These are phyloP conservation scores for Brassica carinata DNA, from an alignment of 345 rosid species.

Conservation along the genomic window DNA sequence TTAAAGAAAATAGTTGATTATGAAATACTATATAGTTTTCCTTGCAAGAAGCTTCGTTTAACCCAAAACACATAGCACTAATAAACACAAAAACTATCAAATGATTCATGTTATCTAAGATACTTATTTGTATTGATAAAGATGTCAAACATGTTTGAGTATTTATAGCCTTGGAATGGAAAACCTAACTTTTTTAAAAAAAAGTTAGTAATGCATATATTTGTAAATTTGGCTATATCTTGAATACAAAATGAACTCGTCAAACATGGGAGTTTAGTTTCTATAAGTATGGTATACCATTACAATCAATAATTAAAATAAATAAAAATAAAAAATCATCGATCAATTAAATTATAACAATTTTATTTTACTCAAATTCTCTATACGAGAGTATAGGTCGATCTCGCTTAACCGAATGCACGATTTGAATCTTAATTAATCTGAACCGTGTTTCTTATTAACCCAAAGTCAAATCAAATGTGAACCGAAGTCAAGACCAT, in stretches of 20 bases:
- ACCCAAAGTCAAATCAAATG: no score
- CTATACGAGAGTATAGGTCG: no score
- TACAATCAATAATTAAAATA: neutral
- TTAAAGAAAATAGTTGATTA: neutral
- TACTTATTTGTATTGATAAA: neutral
- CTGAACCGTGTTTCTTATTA: no score
- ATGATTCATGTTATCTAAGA: neutral
- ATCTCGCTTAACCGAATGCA: no score
- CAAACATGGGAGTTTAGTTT: neutral
- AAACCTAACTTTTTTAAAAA: neutral
- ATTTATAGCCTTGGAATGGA: no score
- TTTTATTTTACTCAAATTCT: no score
- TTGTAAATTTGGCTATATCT: neutral
- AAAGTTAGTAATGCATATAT: neutral
- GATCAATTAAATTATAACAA: no score
- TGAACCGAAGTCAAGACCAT: constrained; percentile 1
- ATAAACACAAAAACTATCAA: neutral
- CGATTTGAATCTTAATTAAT: no score
- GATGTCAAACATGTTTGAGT: neutral
- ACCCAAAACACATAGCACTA: neutral
- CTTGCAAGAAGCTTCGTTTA: neutral
- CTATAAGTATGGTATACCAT: neutral
- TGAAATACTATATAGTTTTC: neutral
- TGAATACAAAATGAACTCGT: neutral
- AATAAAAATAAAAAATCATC: no score